Conservation (phyloP, 1,139 yeast genomes). For the Candida smagusa region DNA sequence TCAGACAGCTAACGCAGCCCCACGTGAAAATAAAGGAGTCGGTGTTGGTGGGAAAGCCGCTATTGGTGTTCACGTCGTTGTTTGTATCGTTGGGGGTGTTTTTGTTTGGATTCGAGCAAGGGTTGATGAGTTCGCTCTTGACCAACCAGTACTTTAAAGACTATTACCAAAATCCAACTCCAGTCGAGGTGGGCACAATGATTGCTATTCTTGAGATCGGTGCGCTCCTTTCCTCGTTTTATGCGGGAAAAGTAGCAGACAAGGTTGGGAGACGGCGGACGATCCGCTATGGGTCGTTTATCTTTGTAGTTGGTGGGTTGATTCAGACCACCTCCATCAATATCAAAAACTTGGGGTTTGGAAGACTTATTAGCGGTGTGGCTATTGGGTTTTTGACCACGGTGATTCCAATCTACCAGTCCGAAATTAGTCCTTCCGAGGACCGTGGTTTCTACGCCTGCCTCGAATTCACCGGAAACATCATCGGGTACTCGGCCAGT, state of each 20-base stretch:
- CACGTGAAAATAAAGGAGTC: slow-evolving; percentile 38
- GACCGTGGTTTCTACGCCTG: slow-evolving; percentile 88
- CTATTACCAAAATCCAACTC: slow-evolving; percentile 69
- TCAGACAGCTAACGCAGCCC: slow-evolving; percentile 15
- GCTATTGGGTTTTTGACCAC: slow-evolving; percentile 92
- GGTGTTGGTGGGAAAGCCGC: slow-evolving; percentile 49
- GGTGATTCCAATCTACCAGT: slow-evolving; percentile 91
- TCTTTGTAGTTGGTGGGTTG: slow-evolving; percentile 79
- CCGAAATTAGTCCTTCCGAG: slow-evolving; percentile 87
- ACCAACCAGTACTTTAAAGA: slow-evolving; percentile 70
- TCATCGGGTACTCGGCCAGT: slow-evolving; percentile 79
- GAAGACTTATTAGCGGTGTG: slow-evolving; percentile 78
- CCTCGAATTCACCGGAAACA: slow-evolving; percentile 89
- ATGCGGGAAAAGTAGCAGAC: slow-evolving; percentile 78
- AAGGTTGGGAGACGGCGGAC: slow-evolving; percentile 77
- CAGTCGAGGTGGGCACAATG: slow-evolving; percentile 71
- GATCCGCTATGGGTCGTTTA: slow-evolving; percentile 75
- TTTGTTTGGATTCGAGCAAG: slow-evolving; percentile 62
- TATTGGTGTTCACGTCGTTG: slow-evolving; percentile 54
- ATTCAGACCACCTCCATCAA: slow-evolving; percentile 60
- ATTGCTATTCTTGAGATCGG: slow-evolving; percentile 85
- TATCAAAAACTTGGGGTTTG: slow-evolving; percentile 55
- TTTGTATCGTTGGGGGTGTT: slow-evolving; percentile 60
- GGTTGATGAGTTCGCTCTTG: slow-evolving; percentile 56
- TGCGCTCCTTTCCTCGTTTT: slow-evolving; percentile 72